Conservation (phyloP, 805 yeast species). For the Saturnispora sekii region DNA sequence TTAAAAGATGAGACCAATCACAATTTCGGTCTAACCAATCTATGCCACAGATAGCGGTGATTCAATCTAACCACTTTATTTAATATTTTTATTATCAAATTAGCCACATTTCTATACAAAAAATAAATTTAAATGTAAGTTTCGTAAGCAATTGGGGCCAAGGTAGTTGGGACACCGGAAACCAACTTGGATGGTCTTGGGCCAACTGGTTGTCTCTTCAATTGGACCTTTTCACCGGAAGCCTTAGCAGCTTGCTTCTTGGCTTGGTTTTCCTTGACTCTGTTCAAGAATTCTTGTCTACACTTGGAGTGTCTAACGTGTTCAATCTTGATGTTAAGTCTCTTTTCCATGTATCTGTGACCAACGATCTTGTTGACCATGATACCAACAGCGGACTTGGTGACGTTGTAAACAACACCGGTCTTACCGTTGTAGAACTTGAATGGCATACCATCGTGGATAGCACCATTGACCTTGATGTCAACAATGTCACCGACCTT, state of each 20-base stretch:
- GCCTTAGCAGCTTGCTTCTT: constrained; percentile 91
- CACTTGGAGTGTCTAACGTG: constrained; percentile 99
- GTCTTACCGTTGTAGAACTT: constrained; percentile 99
- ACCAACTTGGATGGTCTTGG: constrained; percentile 92
- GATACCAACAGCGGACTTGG: constrained; percentile 98
- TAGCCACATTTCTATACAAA: constrained; percentile 7
- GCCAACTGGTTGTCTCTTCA: constrained; percentile 97
- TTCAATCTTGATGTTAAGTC: constrained; percentile 97
- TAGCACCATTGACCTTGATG: constrained; percentile 97
- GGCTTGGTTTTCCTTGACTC: constrained; percentile 96
- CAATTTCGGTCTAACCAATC: too few species aligned
- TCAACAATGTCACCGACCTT: constrained; percentile 99
- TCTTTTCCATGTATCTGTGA: constrained; percentile 97
- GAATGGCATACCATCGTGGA: constrained; percentile 99
- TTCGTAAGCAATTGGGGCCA: constrained; percentile 99
- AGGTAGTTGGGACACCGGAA: constrained; percentile 86
- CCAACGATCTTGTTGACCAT: constrained; percentile 98
- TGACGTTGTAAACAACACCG: constrained; percentile 97
- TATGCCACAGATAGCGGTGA: too few species aligned
- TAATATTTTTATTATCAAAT: neutral
- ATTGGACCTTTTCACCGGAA: constrained; percentile 79
- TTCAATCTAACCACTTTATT: too few species aligned
- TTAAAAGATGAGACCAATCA: neutral
- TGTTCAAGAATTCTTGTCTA: constrained; percentile 97
- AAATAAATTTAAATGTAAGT: constrained; percentile 70